Evolutionary conservation across 192 early-diverging fungal species (phyloP).

Genomic region (Backusella psychrophila): DNA sequence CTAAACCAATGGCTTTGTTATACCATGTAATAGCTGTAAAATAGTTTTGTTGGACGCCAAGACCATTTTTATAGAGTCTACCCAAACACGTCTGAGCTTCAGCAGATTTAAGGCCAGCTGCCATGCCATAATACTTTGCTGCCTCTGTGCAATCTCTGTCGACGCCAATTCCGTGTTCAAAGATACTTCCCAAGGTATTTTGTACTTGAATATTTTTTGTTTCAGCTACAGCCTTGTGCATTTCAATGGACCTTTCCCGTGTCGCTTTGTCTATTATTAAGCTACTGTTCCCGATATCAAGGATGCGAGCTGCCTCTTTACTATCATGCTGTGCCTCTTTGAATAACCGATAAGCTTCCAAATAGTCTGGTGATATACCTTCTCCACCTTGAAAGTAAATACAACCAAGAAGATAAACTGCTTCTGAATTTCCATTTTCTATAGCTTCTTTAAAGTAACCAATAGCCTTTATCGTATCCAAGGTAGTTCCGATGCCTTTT

Average conservation of each 20-base stretch:
- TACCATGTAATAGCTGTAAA: not conserved
- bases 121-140: not conserved
- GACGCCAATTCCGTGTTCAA: not conserved
- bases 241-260: not conserved
- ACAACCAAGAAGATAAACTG: not conserved
- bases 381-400: not conserved
- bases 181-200: not conserved
- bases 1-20: not conserved
- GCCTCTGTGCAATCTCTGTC: not conserved
- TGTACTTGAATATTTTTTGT: not conserved
- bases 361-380: not conserved
- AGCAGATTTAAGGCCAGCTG: not conserved
- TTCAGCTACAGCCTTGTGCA: not conserved
- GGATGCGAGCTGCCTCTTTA: not conserved
- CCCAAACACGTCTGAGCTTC: not conserved
- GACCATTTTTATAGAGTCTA: not conserved
- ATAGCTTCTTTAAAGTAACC: not conserved
- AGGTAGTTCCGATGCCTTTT: not conserved
- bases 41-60: not conserved
- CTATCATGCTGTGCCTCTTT: not conserved
- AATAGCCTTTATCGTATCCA: not conserved
- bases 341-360: not conserved
- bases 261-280: not conserved
- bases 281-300: not conserved
- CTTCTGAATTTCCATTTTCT: not conserved